Evolutionary conservation across 441 rosid genomes (phyloP).

Genomic region (Raphanus hybrid): DNA sequence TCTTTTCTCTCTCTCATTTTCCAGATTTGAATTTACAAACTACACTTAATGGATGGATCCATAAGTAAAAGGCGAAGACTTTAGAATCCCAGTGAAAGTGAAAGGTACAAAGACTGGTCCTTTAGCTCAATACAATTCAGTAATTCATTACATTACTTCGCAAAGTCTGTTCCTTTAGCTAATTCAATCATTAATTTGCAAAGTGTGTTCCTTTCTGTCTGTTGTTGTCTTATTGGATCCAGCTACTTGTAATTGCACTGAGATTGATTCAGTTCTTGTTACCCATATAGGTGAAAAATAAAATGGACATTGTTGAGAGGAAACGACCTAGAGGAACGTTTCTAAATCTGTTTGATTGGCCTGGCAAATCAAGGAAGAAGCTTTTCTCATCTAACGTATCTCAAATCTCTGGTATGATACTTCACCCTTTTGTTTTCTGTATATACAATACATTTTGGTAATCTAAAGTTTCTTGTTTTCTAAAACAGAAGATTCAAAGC

Average conservation of each 20-base stretch:
- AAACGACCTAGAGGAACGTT: slow-evolving; percentile 72
- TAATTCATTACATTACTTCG: too few species aligned
- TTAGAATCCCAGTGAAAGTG: slow-evolving; percentile 19
- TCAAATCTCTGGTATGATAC: slow-evolving; percentile 55
- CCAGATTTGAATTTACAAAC: not conserved
- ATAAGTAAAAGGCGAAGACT: slow-evolving; percentile 25
- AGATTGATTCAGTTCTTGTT: slow-evolving; percentile 9
- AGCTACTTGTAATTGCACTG: not conserved
- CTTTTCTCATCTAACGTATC: slow-evolving; percentile 63
- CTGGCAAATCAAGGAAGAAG: slow-evolving; percentile 93
- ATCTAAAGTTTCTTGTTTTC: slow-evolving; percentile 11
- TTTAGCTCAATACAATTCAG: too few species aligned
- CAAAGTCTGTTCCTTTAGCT: not conserved
- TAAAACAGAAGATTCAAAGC: slow-evolving; percentile 35
- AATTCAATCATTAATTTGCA: not conserved
- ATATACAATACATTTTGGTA: not conserved
- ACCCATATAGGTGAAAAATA: slow-evolving; percentile 38
- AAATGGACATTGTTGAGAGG: slow-evolving; percentile 67
- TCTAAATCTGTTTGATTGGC: slow-evolving; percentile 89
- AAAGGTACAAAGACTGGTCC: slow-evolving; percentile 7
- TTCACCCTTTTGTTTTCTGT: slow-evolving; percentile 32
- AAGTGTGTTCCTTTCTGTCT: not conserved
- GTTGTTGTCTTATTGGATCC: not conserved
- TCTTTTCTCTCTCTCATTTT: not conserved
- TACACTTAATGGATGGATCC: slow-evolving; percentile 20